Base-by-base conservation (phyloP, 352 stramenopile genomes). In the Globisporangium camurandrum region DNA sequence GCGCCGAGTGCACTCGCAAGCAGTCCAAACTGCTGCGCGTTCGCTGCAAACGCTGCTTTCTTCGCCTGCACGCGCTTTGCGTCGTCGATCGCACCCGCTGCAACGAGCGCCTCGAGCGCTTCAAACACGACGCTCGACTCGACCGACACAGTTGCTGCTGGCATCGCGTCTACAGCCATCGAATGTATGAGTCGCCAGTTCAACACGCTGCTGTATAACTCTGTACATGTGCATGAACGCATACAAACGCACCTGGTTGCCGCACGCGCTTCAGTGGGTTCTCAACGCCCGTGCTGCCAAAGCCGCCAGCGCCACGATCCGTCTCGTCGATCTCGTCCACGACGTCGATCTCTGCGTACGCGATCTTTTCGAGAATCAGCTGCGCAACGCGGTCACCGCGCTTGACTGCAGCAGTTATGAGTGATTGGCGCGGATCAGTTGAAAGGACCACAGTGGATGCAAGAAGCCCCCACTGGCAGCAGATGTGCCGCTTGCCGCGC, bases 301-400 rank as follows among this genome's bases (percentile, higher is more conserved):
- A 99, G 30, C 96, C 96, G 26, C 93, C 92, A 14, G 71, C 86
- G 31, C 96, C 96, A n/a, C 97, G 81, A 31, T 66, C 74, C 12
- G 94, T 99, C 36, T 98, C 95, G 26, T 94, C 81, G n/a, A 99
- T 85, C 59, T 98, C 94, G 19, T 95, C 68, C 19, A 98, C 90
- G 43, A 98, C 93, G 43, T 87, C 57, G 12, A 98, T 75, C 27
- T 90, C 66, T 10, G 90, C 84, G 66, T 91, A 97, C 79, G 70
- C 69, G 49, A 97, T 97, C 50, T 90, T 79, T 63, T 99, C 97
- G 5, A 99, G 70, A 57, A 99, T 98, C 5, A 99, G 75, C 72
- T 99, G 97, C 16, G 96, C 97, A 40, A 99, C 86, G 34, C 97
- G 91, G 75, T 99, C 97, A 10, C 96, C 96, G 12, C 78, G 71